A percentile compares a stretch with the other conserved stretches of the same genome.
Evolutionary conservation across 1,284 basidiomycete species (phyloP).

Genomic region (Dichomitus squalens): DNA sequence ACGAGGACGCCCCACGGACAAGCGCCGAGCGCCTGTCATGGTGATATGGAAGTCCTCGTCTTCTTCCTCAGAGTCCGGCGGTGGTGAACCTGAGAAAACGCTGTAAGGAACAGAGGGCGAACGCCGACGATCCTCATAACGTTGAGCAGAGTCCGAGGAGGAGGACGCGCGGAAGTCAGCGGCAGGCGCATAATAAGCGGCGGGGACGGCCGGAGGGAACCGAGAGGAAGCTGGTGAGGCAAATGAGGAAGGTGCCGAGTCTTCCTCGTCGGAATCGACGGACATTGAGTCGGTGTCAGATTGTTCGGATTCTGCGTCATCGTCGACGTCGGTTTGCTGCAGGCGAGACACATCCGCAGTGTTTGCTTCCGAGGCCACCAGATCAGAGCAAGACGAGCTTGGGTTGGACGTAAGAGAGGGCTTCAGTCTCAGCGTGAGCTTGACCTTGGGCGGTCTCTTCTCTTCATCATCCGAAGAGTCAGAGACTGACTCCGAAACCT

Average conservation of each 20-base stretch:
- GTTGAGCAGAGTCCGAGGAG: slow-evolving; percentile 24
- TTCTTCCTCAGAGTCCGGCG: slow-evolving; percentile 67
- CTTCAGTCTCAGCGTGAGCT: slow-evolving; percentile 64
- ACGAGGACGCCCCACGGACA: slow-evolving; percentile 27
- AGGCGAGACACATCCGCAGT: slow-evolving; percentile 18
- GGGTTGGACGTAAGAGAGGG: slow-evolving; percentile 43
- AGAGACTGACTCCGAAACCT: slow-evolving; percentile 39
- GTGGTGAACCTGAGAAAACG: slow-evolving; percentile 60
- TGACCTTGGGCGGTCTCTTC: slow-evolving; percentile 62
- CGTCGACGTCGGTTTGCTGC: slow-evolving; percentile 42
- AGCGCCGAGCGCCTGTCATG: slow-evolving; percentile 44
- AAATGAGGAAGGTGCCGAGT: slow-evolving; percentile 28
- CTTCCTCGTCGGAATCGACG: slow-evolving; percentile 27
- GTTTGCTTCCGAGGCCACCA: slow-evolving; percentile 24
- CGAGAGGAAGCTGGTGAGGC: slow-evolving; percentile 45
- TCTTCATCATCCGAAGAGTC: slow-evolving; percentile 47
- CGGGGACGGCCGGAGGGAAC: slow-evolving; percentile 49
- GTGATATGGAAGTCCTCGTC: slow-evolving; percentile 37
- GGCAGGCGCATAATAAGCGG: not conserved
- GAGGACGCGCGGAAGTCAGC: slow-evolving; percentile 35
- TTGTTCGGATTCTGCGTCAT: slow-evolving; percentile 34
- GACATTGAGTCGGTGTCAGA: slow-evolving; percentile 34
- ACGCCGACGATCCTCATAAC: slow-evolving; percentile 41
- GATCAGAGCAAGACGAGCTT: slow-evolving; percentile 24
- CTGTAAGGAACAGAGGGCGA: slow-evolving; percentile 58